Conservation (phyloP, 495 filamentous ascomycete species). For the Tuber microsphaerosporum region DNA sequence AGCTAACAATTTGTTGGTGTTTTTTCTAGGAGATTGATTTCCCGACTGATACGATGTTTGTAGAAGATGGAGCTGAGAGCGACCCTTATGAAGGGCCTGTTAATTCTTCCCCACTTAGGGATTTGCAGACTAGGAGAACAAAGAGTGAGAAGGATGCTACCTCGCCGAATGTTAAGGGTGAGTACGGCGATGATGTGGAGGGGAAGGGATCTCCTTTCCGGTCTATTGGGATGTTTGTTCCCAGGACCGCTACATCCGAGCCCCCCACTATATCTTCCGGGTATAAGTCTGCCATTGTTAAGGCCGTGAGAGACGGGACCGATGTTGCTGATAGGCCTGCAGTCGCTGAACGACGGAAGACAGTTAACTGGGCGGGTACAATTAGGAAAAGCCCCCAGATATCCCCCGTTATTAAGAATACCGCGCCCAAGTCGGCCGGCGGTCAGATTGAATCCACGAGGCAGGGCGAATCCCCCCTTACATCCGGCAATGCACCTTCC, state of each 20-base stretch:
- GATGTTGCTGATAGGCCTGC: background rate
- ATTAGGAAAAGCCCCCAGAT: background rate
- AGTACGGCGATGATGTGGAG: background rate
- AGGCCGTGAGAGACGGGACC: background rate
- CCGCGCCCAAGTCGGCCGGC: rapidly evolving
- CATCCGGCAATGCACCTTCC: background rate
- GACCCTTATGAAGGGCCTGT: background rate
- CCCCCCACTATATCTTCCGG: background rate
- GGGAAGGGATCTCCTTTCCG: background rate
- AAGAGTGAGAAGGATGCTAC: background rate
- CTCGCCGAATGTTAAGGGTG: background rate
- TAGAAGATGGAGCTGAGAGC: background rate
- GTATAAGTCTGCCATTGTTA: background rate
- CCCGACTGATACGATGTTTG: background rate
- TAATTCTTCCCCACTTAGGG: background rate
- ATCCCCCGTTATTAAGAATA: background rate
- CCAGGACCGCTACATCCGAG: background rate
- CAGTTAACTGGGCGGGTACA: background rate
- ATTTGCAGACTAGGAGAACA: background rate
- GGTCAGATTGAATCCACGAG: background rate
- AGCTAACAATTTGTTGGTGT: background rate
- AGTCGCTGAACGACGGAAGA: background rate
- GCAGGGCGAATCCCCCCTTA: background rate
- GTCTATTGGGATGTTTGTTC: background rate
- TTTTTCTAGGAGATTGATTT: background rate